Base-by-base conservation (phyloP, 75 land plant genomes). In the Sequoia sempervirens region DNA sequence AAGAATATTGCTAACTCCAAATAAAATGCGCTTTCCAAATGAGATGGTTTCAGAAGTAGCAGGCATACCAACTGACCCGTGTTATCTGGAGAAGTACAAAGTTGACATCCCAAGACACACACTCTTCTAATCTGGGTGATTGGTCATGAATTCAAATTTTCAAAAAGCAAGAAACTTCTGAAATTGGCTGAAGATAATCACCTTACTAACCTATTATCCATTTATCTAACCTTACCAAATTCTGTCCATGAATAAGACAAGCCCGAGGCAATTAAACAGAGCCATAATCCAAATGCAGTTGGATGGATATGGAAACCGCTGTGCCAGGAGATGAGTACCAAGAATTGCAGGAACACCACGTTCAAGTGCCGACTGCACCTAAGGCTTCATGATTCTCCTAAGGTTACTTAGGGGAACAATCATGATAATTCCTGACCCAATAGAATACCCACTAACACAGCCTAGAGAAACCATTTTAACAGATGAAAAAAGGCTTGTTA, bases 321-420 rank as follows among this genome's bases (percentile, higher is more conserved):
- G 97, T 1, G 99, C 95, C n/a, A n/a, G 7, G 99, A 91, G 53
- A 97, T 92, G 75, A 97, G n/a, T 89, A 58, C 99, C 99, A 45
- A 97, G 89, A 56, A 97, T 95, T 12, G 99, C 99, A 45, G 99
- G 99, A 82, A 97, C 93, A 13, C 99, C 99, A 76, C 99, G 90
- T 83, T 97, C 99, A 36, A 97, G 88, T 68, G 99, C 99, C 86
- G 95, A 97, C 73, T 97, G 99, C n/a, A 97, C 96, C 85, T 97
- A 97, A 82, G n/a, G 99, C 97, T 82, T 95, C 97, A 85, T 97
- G 99, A 84, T 93, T 97, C n/a, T n/a, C n/a, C n/a, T n/a, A n/a
- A n/a, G n/a, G n/a, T n/a, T n/a, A n/a, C n/a, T n/a, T n/a, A n/a
- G n/a, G n/a, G n/a, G n/a, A n/a, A n/a, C n/a, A n/a, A 83, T 97